These are phyloP conservation scores for Dunaliella sp. DNA, from an alignment of 139 green algal genomes.

Conservation along the genomic window DNA sequence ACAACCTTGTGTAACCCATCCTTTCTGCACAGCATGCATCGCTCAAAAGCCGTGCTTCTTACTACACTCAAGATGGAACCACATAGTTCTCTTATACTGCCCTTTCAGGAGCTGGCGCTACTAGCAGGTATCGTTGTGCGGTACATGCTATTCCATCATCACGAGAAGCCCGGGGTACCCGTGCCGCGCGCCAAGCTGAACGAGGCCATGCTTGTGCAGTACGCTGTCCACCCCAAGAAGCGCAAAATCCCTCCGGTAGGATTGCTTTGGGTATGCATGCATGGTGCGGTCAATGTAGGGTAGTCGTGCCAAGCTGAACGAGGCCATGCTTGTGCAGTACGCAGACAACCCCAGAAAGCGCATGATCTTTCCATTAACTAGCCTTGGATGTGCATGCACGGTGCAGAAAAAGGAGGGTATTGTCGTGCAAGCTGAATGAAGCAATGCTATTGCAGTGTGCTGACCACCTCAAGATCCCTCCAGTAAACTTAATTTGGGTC, in stretches of 20 bases:
- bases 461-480: neutral
- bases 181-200: neutral
- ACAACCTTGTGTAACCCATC: too few relatives aligned
- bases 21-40: too few relatives aligned
- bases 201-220: neutral
- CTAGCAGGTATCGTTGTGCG: neutral
- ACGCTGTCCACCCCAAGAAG: neutral
- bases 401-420: too few relatives aligned
- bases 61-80: too few relatives aligned
- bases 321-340: neutral
- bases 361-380: neutral
- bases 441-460: neutral
- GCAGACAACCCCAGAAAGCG: neutral
- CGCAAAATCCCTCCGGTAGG: neutral
- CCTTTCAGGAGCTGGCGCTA: neutral
- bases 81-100: too few relatives aligned
- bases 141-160: neutral
- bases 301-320: neutral
- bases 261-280: too few relatives aligned
- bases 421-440: neutral
- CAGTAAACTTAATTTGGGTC: too few relatives aligned
- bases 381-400: too few relatives aligned
- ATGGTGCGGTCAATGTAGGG: too few relatives aligned
- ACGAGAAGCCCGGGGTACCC: conserved; percentile 5
- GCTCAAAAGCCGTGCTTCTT: too few relatives aligned